phyloP scores from a whole-genome alignment of 805 yeast genomes.

The Teunomyces tritomae region DNA sequence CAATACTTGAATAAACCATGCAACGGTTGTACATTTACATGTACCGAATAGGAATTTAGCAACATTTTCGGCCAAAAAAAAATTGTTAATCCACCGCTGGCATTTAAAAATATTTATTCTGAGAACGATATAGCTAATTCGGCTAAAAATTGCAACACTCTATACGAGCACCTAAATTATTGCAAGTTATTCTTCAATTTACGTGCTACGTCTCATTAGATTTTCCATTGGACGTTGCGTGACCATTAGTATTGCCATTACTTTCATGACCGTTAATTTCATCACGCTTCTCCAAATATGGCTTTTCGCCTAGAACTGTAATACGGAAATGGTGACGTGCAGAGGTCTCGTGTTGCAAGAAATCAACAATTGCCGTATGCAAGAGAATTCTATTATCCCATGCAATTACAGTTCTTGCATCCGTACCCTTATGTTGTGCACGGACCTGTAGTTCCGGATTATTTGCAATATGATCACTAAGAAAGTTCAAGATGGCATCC shows the following conservation, averaged over 20 bases:
- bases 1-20: no score
- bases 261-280: neutral
- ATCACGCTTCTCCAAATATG: slow-evolving; percentile 14
- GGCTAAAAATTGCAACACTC: no score
- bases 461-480: slow-evolving; percentile 18
- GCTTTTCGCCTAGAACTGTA: slow-evolving; percentile 25
- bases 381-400: slow-evolving; percentile 25
- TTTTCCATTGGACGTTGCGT: neutral
- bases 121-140: no score
- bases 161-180: no score
- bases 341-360: slow-evolving; percentile 20
- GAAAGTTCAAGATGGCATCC: slow-evolving; percentile 18
- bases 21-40: no score
- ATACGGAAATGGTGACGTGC: slow-evolving; percentile 26
- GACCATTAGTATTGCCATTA: neutral
- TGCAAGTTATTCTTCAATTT: no score
- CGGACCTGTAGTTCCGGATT: slow-evolving; percentile 27
- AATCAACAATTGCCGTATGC: slow-evolving; percentile 23
- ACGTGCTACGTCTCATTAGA: neutral
- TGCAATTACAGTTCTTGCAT: slow-evolving; percentile 20
- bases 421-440: slow-evolving; percentile 23
- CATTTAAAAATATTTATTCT: no score
- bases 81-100: no score
- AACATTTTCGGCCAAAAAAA: no score
- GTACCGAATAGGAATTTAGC: no score